Conservation (phyloP, 2,329 filamentous ascomycete genomes). For the Fusarium sp. region DNA sequence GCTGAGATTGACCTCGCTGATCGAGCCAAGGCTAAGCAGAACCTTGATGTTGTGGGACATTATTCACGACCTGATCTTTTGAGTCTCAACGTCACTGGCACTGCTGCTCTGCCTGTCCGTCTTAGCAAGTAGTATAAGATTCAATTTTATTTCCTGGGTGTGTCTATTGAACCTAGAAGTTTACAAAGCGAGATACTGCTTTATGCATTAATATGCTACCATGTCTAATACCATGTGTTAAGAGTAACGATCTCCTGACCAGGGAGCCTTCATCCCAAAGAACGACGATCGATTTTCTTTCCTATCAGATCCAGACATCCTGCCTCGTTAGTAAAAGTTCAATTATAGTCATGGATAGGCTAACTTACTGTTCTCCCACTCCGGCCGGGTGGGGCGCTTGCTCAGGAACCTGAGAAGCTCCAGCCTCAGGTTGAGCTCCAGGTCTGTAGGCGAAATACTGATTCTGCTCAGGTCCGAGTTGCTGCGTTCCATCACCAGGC, state of each 20-base stretch:
- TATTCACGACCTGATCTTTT: slow-evolving; percentile 52
- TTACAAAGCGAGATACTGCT: background rate
- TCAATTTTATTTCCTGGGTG: background rate
- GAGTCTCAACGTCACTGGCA: slow-evolving; percentile 47
- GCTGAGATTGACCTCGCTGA: slow-evolving; percentile 49
- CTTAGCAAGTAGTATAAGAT: background rate
- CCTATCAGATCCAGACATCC: background rate
- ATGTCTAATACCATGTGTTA: background rate
- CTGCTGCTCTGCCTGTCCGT: slow-evolving; percentile 5
- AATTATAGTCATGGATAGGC: background rate
- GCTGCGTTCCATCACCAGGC: background rate
- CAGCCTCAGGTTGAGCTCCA: background rate
- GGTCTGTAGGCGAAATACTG: slow-evolving; percentile 20
- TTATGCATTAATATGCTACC: too few relatives aligned
- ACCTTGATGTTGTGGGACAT: slow-evolving; percentile 49
- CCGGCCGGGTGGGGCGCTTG: background rate
- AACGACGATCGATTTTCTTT: slow-evolving; percentile 12
- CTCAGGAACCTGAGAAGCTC: background rate
- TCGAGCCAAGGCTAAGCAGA: slow-evolving; percentile 39
- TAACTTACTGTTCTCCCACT: background rate
- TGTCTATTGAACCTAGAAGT: background rate
- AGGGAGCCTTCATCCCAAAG: slow-evolving; percentile 30
- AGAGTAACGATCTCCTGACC: slow-evolving; percentile 13
- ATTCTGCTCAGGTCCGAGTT: background rate
- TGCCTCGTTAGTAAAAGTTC: background rate